Evolutionary conservation across 148 eudicot species (phyloP), one percentile per base, ranked within the genome.

Genomic region (Diospyros kaki): DNA sequence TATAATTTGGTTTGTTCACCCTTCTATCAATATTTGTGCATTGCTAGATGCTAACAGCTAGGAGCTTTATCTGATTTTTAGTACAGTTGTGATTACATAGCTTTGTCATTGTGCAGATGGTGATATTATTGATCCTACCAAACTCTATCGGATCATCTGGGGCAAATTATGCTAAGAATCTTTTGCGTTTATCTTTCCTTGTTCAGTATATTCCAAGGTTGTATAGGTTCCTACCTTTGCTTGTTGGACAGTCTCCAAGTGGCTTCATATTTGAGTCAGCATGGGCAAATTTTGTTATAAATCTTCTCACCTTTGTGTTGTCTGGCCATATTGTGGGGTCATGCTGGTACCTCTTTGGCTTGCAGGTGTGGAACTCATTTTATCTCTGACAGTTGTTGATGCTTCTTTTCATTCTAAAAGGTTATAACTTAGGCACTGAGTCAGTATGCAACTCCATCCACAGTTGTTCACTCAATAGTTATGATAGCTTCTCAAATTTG

Each of bases 271-370:
- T 93, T 77, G 95, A 93, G 78, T 88, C 97, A 9, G 93, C 90
- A 58, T 89, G 91, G 93, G 90, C 87, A 18, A 88, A 90, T 81
- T 90, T 93, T 72, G 81, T 93, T 46, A 84, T 90, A 51, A 93
- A 93, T 84, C 90, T 93, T 78, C 91, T 93, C 69, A 87, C 87
- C 0, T 93, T 87, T 81, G 76, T 93, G 67, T 79, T 93, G 76
- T 77, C 89, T 64, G 90, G 97, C 61, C 97, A 92, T 79, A 84
- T 89, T 52, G 91, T 92, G 46, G 97, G 97, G 63, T 88, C 97
- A 50, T 83, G 85, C 77, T 92, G 97, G 97, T 92, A 92, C 80
- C 94, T 90, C 68, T 84, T 93, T 39, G 97, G 95, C 43, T 77
- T 93, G 74, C 93, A 88, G 93, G 97, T 93, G 62, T 75, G 66